phyloP scores from a whole-genome alignment of 1,139 yeast genomes.

The Chernovozyma aurita region DNA sequence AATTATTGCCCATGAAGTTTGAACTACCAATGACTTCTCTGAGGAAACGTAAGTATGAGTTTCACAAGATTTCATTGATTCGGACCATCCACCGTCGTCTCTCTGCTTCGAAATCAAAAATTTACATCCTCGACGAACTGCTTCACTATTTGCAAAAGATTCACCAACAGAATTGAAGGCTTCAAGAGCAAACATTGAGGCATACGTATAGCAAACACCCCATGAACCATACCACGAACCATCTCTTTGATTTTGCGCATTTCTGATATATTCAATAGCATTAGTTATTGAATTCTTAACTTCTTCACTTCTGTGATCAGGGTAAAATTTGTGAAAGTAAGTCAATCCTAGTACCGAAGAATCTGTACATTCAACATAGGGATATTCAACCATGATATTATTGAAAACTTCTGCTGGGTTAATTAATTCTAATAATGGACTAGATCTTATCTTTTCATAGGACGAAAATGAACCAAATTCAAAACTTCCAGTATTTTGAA shows the following conservation, averaged over 20 bases:
- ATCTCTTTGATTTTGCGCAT: constrained; percentile 58
- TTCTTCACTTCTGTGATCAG: constrained; percentile 60
- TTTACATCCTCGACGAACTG: constrained; percentile 76
- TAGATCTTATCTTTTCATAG: constrained; percentile 82
- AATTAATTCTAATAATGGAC: constrained; percentile 67
- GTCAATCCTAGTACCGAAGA: constrained; percentile 87
- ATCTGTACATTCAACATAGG: constrained; percentile 97
- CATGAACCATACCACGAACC: constrained; percentile 99
- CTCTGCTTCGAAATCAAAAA: constrained; percentile 73
- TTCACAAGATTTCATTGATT: constrained; percentile 79
- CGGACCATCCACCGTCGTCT: constrained; percentile 97
- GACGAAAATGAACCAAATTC: constrained; percentile 93
- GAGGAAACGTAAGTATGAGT: constrained; percentile 67
- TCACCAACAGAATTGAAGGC: constrained; percentile 73
- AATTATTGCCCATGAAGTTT: constrained; percentile 90
- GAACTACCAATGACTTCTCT: constrained; percentile 69
- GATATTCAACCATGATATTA: constrained; percentile 97
- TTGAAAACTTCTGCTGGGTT: constrained; percentile 99
- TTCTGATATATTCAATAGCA: constrained; percentile 69
- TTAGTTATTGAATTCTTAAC: constrained; percentile 63
- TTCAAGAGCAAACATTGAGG: constrained; percentile 97
- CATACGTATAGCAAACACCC: constrained; percentile 97
- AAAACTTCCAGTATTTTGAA: constrained; percentile 76
- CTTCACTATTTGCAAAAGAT: constrained; percentile 54
- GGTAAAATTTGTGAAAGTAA: constrained; percentile 63